phyloP scores from a whole-genome alignment of 139 green algal species.

The Chlamydomonas schloesseri region DNA sequence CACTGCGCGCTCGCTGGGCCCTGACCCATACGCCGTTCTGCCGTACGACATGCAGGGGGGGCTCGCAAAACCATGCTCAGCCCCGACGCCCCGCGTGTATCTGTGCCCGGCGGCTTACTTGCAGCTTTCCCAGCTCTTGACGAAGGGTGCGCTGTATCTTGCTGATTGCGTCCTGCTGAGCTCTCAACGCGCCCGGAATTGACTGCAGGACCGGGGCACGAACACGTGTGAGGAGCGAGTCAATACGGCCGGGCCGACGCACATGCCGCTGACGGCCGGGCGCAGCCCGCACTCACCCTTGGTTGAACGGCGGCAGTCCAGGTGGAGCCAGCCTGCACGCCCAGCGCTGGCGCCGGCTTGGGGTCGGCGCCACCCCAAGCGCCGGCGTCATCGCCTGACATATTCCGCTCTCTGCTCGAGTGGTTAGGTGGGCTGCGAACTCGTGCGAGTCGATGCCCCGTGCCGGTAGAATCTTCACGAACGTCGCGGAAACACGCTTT shows the following conservation, averaged over 20 bases:
- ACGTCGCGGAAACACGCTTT: too few relatives aligned
- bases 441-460: too few relatives aligned
- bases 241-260: background rate
- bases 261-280: too few relatives aligned
- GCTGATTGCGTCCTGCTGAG: conserved; percentile 12
- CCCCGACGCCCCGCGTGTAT: too few relatives aligned
- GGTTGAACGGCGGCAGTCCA: conserved; percentile 15
- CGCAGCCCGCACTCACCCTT: background rate
- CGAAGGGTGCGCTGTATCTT: conserved; percentile 20
- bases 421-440: too few relatives aligned
- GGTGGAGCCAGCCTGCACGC: background rate
- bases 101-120: too few relatives aligned
- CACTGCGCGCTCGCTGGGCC: background rate
- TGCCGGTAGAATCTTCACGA: too few relatives aligned
- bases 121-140: conserved; percentile 19
- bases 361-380: background rate
- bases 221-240: background rate
- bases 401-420: background rate
- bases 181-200: conserved; percentile 15
- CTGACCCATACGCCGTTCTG: background rate
- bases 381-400: background rate
- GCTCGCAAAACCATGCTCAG: too few relatives aligned
- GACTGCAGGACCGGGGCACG: background rate
- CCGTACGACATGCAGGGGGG: background rate
- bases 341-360: background rate